Percentiles rank a stretch among this genome's conserved stretches.
Conservation (phyloP, 176 grass and related monocot genomes). For the Juncus effusus region DNA sequence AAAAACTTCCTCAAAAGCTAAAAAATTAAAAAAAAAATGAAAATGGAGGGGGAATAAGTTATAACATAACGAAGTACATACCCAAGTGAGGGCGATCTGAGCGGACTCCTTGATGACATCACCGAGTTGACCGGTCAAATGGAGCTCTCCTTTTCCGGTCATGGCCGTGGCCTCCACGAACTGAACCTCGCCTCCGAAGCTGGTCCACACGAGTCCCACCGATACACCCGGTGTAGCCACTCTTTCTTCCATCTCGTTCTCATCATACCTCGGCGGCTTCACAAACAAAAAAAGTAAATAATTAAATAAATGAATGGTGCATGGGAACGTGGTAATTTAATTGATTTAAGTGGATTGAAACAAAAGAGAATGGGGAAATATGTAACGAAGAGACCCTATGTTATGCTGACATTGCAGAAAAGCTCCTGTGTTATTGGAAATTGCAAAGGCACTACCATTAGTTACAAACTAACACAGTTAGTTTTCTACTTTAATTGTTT, state of each 20-base stretch:
- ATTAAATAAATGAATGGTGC: constrained; percentile 12
- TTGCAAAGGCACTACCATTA: not conserved
- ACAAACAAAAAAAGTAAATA: constrained; percentile 15
- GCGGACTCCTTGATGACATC: constrained; percentile 99
- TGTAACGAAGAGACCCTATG: not conserved
- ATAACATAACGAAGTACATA: constrained; percentile 28
- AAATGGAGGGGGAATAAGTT: not conserved
- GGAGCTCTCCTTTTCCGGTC: constrained; percentile 98
- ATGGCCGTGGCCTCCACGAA: constrained; percentile 89
- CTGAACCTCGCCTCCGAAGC: constrained; percentile 88
- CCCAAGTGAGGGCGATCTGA: constrained; percentile 96
- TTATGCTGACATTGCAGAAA: not conserved
- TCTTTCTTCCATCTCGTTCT: constrained; percentile 75
- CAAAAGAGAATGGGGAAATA: not conserved
- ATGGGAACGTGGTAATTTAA: constrained; percentile 3
- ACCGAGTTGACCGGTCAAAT: constrained; percentile 94
- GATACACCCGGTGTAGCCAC: constrained; percentile 82
- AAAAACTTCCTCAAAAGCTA: too few relatives aligned
- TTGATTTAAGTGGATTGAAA: not conserved
- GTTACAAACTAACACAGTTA: too few relatives aligned
- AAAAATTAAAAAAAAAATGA: too few relatives aligned
- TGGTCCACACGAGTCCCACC: constrained; percentile 94
- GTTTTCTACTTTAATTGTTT: too few relatives aligned
- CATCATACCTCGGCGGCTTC: constrained; percentile 93
- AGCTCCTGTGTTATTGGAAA: not conserved